Evolutionary conservation across 331 rosid species (phyloP).

Genomic region (Ulmus americana): DNA sequence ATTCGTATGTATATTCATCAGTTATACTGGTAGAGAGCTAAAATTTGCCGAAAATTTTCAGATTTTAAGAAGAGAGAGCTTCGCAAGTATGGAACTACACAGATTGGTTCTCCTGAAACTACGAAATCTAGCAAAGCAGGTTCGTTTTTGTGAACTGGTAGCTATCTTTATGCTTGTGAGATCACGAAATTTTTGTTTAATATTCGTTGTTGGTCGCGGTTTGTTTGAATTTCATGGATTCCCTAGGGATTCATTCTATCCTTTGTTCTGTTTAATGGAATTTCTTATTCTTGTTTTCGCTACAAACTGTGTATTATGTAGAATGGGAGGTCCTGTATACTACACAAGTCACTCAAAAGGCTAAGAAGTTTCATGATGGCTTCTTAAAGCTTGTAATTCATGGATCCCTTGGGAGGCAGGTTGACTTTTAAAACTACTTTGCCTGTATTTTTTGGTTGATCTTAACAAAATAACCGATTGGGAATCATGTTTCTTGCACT

Average conservation of each 20-base stretch:
- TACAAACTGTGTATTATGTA: conserved; percentile 28
- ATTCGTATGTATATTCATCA: conserved; percentile 6
- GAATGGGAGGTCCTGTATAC: conserved; percentile 83
- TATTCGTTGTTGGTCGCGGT: background rate
- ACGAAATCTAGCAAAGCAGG: conserved; percentile 44
- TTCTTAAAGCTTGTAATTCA: conserved; percentile 47
- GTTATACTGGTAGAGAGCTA: too few relatives aligned
- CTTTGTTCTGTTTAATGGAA: background rate
- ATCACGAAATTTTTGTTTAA: background rate
- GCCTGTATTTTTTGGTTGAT: conserved; percentile 1
- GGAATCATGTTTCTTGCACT: background rate
- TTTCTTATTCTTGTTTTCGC: background rate
- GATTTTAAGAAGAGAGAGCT: conserved; percentile 79
- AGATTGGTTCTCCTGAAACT: conserved; percentile 38
- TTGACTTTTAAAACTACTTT: conserved; percentile 26
- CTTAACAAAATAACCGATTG: background rate
- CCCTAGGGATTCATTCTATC: background rate
- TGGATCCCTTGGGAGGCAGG: conserved; percentile 71
- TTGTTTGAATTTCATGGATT: background rate
- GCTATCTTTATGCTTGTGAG: background rate
- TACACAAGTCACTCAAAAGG: conserved; percentile 53
- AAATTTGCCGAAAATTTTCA: conserved; percentile 24
- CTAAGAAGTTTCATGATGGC: conserved; percentile 71
- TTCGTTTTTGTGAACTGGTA: conserved; percentile 25
- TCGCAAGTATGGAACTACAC: conserved; percentile 50